Base-by-base conservation (phyloP, 2,329 filamentous ascomycete species). In the Trichoderma koningiopsis region DNA sequence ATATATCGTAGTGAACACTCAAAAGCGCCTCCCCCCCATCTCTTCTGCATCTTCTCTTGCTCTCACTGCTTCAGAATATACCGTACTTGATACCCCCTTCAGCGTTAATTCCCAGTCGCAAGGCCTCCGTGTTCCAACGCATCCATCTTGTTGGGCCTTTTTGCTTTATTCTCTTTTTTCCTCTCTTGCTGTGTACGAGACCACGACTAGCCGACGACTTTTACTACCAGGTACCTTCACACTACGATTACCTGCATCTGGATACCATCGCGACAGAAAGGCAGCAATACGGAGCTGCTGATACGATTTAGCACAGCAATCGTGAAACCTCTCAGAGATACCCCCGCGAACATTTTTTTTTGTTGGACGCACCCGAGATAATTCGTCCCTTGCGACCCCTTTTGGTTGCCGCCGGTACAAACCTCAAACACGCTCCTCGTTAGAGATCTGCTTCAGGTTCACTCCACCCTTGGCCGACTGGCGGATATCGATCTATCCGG, bases 401-500 rank as follows among this genome's bases (percentile, higher is more conserved):
- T 33, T 66, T 37, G 24, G 29, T 6, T 43, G 40, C 56, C 27
- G 55, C 62, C 22, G 16, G 57, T 13, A 37, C 22, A 63, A 43
- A 61, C 49, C 55, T 69, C 68, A 69, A 69, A 69, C 68, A 65
- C 35, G 35, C 62, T 67, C 56, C 53, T 64, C 49, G 55, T 66
- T 29, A 47, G 53, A 60, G 22, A 35, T 67, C 35, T 67, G 68
- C 61, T 40, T 70, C 61, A 67, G 55, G 68, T 69, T 43, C 68
- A 27, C 29, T 43, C 58, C 58, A 55, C 65, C 59, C 65, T 35
- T 37, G 27, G 40, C 22, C 37, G 19, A 29, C 33, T 37, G 58
- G 47, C 63, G 69, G 65, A 70, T 64, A 52, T 68, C 37, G 40
- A 70, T 70, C 69, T 64, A 59, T 68, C 68, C 70, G 61, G 27